A percentile compares a stretch with the other conserved stretches of the same genome.
Evolutionary conservation across 2,329 filamentous ascomycete genomes (phyloP).

Genomic region (Aureobasidium lini): DNA sequence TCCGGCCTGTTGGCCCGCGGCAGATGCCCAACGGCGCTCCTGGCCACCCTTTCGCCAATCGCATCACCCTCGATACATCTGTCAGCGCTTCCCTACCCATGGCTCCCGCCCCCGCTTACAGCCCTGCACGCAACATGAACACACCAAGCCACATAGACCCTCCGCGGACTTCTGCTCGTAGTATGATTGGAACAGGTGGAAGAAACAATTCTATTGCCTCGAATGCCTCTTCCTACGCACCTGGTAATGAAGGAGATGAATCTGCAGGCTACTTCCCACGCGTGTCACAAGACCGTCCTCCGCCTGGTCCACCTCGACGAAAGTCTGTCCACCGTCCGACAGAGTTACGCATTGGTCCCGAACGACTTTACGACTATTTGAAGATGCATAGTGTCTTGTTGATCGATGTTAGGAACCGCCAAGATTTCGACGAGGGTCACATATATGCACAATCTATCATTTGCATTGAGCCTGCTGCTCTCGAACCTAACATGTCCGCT

Average conservation of each 20-base stretch:
- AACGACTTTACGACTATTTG: conserved; percentile 65
- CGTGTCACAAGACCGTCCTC: conserved; percentile 17
- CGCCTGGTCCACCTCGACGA: conserved; percentile 24
- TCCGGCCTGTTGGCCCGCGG: conserved; percentile 41
- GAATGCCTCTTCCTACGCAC: conserved; percentile 32
- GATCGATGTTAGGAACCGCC: conserved; percentile 75
- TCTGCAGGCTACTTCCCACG: conserved; percentile 34
- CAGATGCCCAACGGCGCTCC: conserved; percentile 43
- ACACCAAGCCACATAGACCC: conserved; percentile 58
- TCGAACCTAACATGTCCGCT: conserved; percentile 60
- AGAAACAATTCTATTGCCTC: conserved; percentile 46
- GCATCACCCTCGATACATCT: conserved; percentile 42
- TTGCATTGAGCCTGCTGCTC: conserved; percentile 77
- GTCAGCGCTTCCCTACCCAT: conserved; percentile 56
- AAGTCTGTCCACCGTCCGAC: conserved; percentile 44
- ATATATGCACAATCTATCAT: conserved; percentile 78
- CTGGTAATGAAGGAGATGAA: conserved; percentile 27
- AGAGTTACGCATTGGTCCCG: conserved; percentile 57
- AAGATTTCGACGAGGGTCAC: conserved; percentile 80
- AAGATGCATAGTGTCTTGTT: conserved; percentile 62
- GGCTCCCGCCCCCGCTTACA: conserved; percentile 68
- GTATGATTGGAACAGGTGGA: conserved; percentile 48
- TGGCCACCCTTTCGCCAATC: conserved; percentile 1
- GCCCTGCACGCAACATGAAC: conserved; percentile 64
- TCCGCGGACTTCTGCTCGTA: conserved; percentile 57